These are phyloP conservation scores for Trichoderma brevicompactum DNA, from an alignment of 2,329 filamentous ascomycete species.

Conservation along the genomic window DNA sequence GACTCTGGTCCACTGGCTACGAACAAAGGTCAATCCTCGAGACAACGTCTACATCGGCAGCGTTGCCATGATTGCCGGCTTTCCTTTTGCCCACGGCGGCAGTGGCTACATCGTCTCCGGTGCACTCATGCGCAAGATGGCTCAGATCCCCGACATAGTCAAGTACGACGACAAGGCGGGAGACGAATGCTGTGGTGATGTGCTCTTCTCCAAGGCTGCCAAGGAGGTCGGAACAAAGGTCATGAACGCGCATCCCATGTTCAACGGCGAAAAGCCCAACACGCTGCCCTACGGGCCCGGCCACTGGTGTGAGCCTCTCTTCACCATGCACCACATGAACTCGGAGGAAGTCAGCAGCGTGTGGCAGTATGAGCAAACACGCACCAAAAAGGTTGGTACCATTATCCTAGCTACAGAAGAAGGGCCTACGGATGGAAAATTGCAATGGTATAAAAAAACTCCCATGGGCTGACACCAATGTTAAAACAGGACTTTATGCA, in stretches of 20 bases:
- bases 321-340: constrained; percentile 61
- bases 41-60: constrained; percentile 57
- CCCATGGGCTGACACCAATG: neutral
- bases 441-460: neutral
- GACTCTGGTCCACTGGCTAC: constrained; percentile 57
- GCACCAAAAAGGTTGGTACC: constrained; percentile 47
- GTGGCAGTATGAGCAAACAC: constrained; percentile 59
- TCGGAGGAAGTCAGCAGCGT: constrained; percentile 56
- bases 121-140: constrained; percentile 54
- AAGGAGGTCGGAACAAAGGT: constrained; percentile 51
- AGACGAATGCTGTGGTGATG: constrained; percentile 56
- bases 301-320: constrained; percentile 61
- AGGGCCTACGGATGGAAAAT: neutral
- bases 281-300: constrained; percentile 53
- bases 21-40: constrained; percentile 46
- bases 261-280: constrained; percentile 60
- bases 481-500: constrained; percentile 47
- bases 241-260: constrained; percentile 54
- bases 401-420: neutral
- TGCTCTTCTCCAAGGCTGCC: constrained; percentile 54
- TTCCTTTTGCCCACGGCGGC: constrained; percentile 60
- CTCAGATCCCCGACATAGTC: constrained; percentile 49
- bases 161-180: constrained; percentile 53
- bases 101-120: constrained; percentile 62
- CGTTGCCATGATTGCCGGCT: constrained; percentile 50